phyloP scores from a whole-genome alignment of 108 stramenopile genomes.

The Fistulifera solaris region DNA sequence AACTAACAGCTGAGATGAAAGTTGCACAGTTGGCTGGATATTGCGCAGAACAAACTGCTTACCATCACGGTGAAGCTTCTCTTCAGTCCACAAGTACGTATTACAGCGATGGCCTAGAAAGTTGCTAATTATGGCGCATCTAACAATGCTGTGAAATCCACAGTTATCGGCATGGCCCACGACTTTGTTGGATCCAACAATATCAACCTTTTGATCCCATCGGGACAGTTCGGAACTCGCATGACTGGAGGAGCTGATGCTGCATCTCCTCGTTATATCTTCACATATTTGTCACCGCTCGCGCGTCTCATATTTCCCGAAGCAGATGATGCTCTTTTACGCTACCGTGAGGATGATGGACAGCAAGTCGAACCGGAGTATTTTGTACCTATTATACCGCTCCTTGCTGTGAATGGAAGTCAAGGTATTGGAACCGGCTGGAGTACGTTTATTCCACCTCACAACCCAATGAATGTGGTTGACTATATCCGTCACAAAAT shows the following conservation, averaged over 20 bases:
- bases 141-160: neutral
- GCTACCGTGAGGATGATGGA: slow-evolving; percentile 82
- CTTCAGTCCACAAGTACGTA: slow-evolving; percentile 82
- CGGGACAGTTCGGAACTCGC: slow-evolving; percentile 98
- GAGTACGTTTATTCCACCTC: slow-evolving; percentile 81
- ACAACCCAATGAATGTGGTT: slow-evolving; percentile 75
- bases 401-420: slow-evolving; percentile 82
- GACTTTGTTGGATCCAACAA: slow-evolving; percentile 95
- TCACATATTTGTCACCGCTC: slow-evolving; percentile 74
- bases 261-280: slow-evolving; percentile 97
- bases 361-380: slow-evolving; percentile 75
- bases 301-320: slow-evolving; percentile 73
- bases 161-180: slow-evolving; percentile 95
- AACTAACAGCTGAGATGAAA: slow-evolving; percentile 82
- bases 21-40: slow-evolving; percentile 83
- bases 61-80: slow-evolving; percentile 93
- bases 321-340: slow-evolving; percentile 74
- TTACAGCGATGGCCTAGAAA: neutral
- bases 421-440: slow-evolving; percentile 96
- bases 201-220: slow-evolving; percentile 90
- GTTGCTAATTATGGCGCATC: neutral
- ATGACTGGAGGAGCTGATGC: slow-evolving; percentile 94
- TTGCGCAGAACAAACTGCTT: slow-evolving; percentile 87
- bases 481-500: slow-evolving; percentile 64
- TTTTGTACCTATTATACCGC: slow-evolving; percentile 79